Evolutionary conservation across 2,329 filamentous ascomycete genomes (phyloP), one percentile per base, ranked within the genome.

Genomic region (Exophiala spinifera): DNA sequence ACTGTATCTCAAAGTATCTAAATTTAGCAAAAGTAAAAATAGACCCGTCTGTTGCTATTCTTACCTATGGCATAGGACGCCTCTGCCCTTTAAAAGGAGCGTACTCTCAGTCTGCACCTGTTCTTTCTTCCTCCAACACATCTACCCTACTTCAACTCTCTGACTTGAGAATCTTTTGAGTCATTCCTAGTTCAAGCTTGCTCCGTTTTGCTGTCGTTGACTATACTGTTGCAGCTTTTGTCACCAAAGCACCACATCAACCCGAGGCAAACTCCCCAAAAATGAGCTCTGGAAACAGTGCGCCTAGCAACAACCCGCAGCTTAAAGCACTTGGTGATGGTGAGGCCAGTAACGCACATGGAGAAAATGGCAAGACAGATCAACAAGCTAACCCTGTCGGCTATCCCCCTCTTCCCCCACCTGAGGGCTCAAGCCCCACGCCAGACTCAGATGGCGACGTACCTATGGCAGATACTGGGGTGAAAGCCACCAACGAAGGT

Each of bases 1-100:
- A 46, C 21, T 25, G 20, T 28, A 21, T 28, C 43, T 46, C 21
- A 25, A 46, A 46, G 28, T 33, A 4, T 21, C 43, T 28, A 46
- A 46, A 46, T 46, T 46, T 33, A 42, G 39, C 11, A 42, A 19
- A 42, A 42, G 39, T 42, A 42, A 42, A 42, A 46, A 46, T 46
- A 46, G 21, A 28, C 21, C 4, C 14, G 31, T 46, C 43, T 46
- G 21, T 46, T 46, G 21, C 43, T 15, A 33, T 46, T 46, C 10
- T 46, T 28, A 33, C 14, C 21, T 28, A 8, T 28, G 43, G 28
- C 10, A 28, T 46, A 33, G 28, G 43, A 6, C 10, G 43, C 21
- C 19, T 6, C 21, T 46, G 23, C 21, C 39, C 39, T n/a, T 42
- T 42, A 42, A 42, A 42, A 42, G 39, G 19, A 15, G 15, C 20